A percentile compares a stretch with the other conserved stretches of the same genome.
Evolutionary conservation across 2,329 filamentous ascomycete species (phyloP).

Genomic region (Zasmidium cellare): DNA sequence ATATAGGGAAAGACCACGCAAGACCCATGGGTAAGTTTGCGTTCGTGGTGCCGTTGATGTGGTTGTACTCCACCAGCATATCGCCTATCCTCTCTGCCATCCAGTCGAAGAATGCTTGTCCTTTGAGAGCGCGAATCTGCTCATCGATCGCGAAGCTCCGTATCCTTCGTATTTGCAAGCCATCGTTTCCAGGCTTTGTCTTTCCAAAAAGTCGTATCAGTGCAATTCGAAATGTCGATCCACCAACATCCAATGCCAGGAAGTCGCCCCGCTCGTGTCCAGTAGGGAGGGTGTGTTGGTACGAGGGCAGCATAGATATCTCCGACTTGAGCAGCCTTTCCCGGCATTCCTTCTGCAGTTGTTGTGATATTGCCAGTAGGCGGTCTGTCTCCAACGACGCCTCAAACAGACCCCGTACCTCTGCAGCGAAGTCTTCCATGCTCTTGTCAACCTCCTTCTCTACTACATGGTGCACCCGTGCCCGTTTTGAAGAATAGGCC

Average conservation of each 20-base stretch:
- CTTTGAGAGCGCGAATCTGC: slow-evolving; percentile 54
- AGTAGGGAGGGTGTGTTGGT: slow-evolving; percentile 61
- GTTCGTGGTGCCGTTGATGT: slow-evolving; percentile 32
- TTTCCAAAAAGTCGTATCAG: slow-evolving; percentile 56
- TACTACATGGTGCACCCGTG: slow-evolving; percentile 38
- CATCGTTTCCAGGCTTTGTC: slow-evolving; percentile 27
- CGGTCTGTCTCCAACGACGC: slow-evolving; percentile 42
- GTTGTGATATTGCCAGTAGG: slow-evolving; percentile 46
- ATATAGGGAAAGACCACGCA: slow-evolving; percentile 67
- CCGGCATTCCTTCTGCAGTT: slow-evolving; percentile 53
- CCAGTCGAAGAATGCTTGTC: slow-evolving; percentile 65
- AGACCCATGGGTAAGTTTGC: slow-evolving; percentile 58
- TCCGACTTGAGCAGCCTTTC: slow-evolving; percentile 56
- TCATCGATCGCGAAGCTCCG: slow-evolving; percentile 58
- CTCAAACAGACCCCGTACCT: slow-evolving; percentile 46
- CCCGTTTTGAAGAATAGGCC: slow-evolving; percentile 20
- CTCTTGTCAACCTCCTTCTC: slow-evolving; percentile 40
- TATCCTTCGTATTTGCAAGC: slow-evolving; percentile 58
- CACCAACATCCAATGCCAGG: slow-evolving; percentile 64
- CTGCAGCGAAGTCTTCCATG: slow-evolving; percentile 50
- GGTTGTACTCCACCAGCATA: slow-evolving; percentile 49
- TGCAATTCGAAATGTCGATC: slow-evolving; percentile 65
- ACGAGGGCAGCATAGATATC: slow-evolving; percentile 66
- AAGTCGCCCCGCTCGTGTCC: slow-evolving; percentile 61
- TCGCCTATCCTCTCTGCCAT: slow-evolving; percentile 61